Base-by-base conservation (phyloP, 495 filamentous ascomycete species). In the Cairneyella variabilis region DNA sequence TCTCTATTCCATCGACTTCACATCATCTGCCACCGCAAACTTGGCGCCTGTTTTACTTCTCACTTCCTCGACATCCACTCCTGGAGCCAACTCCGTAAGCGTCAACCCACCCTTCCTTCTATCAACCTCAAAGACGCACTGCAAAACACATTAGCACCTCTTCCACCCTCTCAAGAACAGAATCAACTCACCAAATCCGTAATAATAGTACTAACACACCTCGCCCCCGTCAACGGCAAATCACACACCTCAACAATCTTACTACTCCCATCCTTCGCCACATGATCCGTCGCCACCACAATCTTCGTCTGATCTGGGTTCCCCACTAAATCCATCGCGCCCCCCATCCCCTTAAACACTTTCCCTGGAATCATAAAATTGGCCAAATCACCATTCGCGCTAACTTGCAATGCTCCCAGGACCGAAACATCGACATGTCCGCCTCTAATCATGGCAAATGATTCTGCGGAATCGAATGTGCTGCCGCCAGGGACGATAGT, bases 361-460 rank as follows among this genome's bases (percentile, higher is more conserved):
- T 95, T 96, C 50, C 91, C 90, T 0, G 91, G 91, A 36, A 96
- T 73, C 84, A 95, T 93, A 85, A 88, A 96, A 75, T 93, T 95
- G 18, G 91, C 91, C 17, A 96, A 73, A 63, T 96, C 91, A 51
- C 91, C 91, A 38, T 73, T 79, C 25, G 82, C 87, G 62, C 77
- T 83, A 25, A 96, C 91, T 69, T 96, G 91, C 83, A 96, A 90
- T 1, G 91, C 91, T 17, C 91, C 91, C 4, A 96, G 76, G 56
- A 96, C 92, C 34, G 91, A 93, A 46, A 96, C 72, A 68, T 96
- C 85, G 64, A 96, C 89, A 27, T 89, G 81, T 7, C 91, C 91
- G 50, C 84, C 83, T 44, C 91, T 80, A 60, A 96, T 95, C 91
- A 96, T 96, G 59, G 89, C 91, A 63, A 96, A 96, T 58, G 84